Evolutionary conservation across 495 filamentous ascomycete species (phyloP), one percentile per base, ranked within the genome.

Genomic region (Aspergillus wentii): DNA sequence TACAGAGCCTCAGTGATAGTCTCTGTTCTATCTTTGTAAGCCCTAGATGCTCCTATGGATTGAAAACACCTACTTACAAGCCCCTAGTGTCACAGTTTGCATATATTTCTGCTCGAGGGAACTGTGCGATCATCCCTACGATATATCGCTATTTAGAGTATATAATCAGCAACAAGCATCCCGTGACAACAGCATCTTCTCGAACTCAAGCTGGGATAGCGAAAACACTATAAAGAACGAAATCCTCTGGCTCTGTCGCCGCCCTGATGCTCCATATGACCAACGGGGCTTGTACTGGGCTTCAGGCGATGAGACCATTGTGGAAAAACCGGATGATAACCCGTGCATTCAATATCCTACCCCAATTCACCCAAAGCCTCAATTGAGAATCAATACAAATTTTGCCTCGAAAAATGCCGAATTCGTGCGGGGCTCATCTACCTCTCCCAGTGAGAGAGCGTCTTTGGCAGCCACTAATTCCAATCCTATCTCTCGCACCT

Each of bases 221-320:
- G 61, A 71, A 8, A 59, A 54, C 19, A 64, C 61, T 6, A 49
- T 71, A 15, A 68, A 67, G 30, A 58, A 61, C 31, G 66, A 68
- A 13, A 66, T 66, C 18, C 38, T 63, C 27, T 60, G 64, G 32
- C 46, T 67, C 8, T 71, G 64, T 33, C 61, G 62, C 17, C 57
- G 57, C 20, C 64, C 62, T 1, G 63, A 68, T 32, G 54, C 57
- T 2, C 59, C 47, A 28, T 52, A 54, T 15, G 49, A 49, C 13
- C 38, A 42, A 7, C 40, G 35, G 0, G 56, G 40, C 16, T 46
- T 62, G 11, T 63, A 59, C 2, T 60, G 61, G 52, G 54, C 52
- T 17, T 44, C 54, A 5, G 43, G 32, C 18, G 33, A 54, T 7
- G 52, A 56, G 27, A 51, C 61, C 5, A 33, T 59, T 3, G 51